Percentiles rank a stretch among this genome's conserved stretches.
Evolutionary conservation across 73 alveolate species (phyloP).

Genomic region (Paraurostyla sp.): DNA sequence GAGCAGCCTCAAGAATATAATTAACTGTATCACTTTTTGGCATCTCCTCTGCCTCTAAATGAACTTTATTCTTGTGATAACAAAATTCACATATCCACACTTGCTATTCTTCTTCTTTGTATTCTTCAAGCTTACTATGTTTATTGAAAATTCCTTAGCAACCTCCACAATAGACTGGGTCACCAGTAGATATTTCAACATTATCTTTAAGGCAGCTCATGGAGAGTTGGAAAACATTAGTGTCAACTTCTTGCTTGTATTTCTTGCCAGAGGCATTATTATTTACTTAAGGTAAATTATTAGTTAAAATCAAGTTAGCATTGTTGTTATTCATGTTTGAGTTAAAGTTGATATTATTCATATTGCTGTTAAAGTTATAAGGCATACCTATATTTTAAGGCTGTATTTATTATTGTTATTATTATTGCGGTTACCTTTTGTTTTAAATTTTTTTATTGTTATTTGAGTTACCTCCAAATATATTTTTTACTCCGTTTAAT

Average conservation of each 20-base stretch:
- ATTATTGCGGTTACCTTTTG: too few relatives aligned
- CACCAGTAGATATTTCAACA: slow-evolving; percentile 80
- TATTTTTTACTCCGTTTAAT: too few relatives aligned
- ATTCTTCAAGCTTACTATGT: slow-evolving; percentile 67
- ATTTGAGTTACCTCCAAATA: too few relatives aligned
- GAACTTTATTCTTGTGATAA: slow-evolving; percentile 26
- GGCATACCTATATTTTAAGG: too few relatives aligned
- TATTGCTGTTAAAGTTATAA: too few relatives aligned
- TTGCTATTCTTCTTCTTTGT: not conserved
- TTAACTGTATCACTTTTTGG: slow-evolving; percentile 38
- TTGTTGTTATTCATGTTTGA: too few relatives aligned
- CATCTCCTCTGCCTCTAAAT: slow-evolving; percentile 66
- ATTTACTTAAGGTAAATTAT: not conserved
- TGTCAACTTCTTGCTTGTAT: slow-evolving; percentile 74
- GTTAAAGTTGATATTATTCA: too few relatives aligned
- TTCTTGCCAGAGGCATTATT: slow-evolving; percentile 4
- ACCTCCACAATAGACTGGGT: slow-evolving; percentile 82
- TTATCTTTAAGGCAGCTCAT: slow-evolving; percentile 70
- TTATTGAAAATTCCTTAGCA: slow-evolving; percentile 88
- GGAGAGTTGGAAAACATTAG: slow-evolving; percentile 77
- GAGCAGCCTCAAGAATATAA: slow-evolving; percentile 54
- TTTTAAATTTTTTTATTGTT: too few relatives aligned
- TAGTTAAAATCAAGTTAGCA: too few relatives aligned
- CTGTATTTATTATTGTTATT: too few relatives aligned
- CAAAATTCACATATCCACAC: slow-evolving; percentile 81